These are phyloP conservation scores for Nicotiana rustica DNA, from an alignment of 305 asterid genomes.

Conservation along the genomic window DNA sequence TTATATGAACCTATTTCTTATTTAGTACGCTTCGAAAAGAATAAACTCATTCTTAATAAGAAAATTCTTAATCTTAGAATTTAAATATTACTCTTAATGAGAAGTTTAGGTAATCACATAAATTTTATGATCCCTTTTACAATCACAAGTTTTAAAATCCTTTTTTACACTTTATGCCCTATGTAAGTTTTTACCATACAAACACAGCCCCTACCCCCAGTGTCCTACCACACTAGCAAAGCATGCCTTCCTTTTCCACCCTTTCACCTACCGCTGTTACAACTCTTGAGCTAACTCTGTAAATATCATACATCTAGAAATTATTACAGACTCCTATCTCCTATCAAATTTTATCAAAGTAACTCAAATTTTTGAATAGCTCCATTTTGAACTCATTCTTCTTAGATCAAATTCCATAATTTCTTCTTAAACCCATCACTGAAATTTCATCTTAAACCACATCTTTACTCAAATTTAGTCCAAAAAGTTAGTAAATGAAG, in stretches of 20 bases:
- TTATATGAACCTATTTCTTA: too few species aligned
- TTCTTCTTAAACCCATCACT: background rate
- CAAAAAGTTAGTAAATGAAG: conserved; percentile 57
- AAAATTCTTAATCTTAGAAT: too few species aligned
- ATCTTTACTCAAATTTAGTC: background rate
- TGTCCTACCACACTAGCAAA: background rate
- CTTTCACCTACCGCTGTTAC: background rate
- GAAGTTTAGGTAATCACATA: too few species aligned
- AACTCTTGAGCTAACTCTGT: background rate
- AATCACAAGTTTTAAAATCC: too few species aligned
- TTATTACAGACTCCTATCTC: background rate
- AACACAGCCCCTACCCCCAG: background rate
- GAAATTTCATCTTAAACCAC: background rate
- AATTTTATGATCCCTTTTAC: too few species aligned
- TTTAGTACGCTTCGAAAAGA: too few species aligned
- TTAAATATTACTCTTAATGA: too few species aligned
- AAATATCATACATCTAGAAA: background rate
- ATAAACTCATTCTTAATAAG: too few species aligned
- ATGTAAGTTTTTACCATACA: background rate
- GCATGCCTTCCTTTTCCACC: background rate
- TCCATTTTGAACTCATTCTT: background rate
- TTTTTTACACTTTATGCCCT: too few species aligned
- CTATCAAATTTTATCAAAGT: background rate
- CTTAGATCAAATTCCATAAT: background rate
- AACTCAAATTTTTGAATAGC: background rate